phyloP scores from a whole-genome alignment of 2,329 filamentous ascomycete species.

The Colletotrichum tanaceti region DNA sequence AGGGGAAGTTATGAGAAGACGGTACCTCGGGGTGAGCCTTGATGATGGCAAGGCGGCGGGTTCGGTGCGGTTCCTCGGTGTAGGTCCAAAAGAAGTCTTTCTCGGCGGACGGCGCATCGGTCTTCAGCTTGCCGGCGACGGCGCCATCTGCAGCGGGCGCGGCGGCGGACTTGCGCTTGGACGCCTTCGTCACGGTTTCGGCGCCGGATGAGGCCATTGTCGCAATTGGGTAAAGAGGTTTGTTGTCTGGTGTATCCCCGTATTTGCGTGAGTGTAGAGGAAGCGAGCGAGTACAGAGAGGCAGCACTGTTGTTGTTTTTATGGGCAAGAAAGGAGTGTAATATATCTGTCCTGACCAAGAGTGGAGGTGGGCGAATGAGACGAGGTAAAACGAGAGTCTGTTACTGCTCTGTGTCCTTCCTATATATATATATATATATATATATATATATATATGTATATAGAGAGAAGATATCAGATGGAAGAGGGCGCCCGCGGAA shows the following conservation, averaged over 20 bases:
- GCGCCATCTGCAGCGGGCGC: conserved; percentile 41
- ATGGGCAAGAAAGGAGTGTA: background rate
- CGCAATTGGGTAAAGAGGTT: background rate
- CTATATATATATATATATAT: conserved; percentile 13
- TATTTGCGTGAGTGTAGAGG: background rate
- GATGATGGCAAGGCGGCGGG: conserved; percentile 91
- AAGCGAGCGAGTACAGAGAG: background rate
- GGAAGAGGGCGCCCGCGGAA: background rate
- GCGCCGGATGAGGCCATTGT: conserved; percentile 48
- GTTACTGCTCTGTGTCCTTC: conserved; percentile 35
- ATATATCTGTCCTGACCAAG: conserved; percentile 33
- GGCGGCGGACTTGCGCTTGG: conserved; percentile 44
- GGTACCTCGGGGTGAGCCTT: conserved; percentile 94
- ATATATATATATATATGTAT: conserved; percentile 16
- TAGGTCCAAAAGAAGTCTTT: conserved; percentile 97
- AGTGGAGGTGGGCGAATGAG: conserved; percentile 11
- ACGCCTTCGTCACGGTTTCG: conserved; percentile 50
- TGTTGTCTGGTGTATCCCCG: conserved; percentile 2
- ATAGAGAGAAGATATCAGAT: background rate
- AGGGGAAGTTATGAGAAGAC: conserved; percentile 37
- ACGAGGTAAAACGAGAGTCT: conserved; percentile 12
- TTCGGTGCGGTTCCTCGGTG: conserved; percentile 96
- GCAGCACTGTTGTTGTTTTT: background rate
- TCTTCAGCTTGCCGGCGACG: conserved; percentile 42
- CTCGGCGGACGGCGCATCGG: conserved; percentile 45